A percentile compares a stretch with the other conserved stretches of the same genome.
phyloP scores from a whole-genome alignment of 331 rosid species.

The Quercus lobata region DNA sequence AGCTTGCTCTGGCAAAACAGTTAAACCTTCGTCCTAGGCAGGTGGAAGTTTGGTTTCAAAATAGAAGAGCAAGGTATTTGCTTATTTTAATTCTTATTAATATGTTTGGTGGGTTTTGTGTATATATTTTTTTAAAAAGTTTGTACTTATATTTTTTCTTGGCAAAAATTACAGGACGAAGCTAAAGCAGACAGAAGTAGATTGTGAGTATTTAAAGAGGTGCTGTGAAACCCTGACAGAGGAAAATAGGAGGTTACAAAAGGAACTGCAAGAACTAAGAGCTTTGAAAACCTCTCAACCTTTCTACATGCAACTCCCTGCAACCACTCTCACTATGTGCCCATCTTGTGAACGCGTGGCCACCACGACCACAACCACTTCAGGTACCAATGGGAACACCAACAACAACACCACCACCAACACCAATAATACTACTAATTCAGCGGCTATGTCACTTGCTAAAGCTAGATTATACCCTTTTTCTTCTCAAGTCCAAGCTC shows the following conservation, averaged over 20 bases:
- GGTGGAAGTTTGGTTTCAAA: constrained; percentile 98
- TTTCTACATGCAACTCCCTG: constrained; percentile 90
- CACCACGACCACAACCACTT: constrained; percentile 24
- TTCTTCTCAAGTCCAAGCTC: constrained; percentile 25
- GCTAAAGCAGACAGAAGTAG: constrained; percentile 97
- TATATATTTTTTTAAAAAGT: no score
- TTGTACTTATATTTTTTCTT: background rate
- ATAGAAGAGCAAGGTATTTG: constrained; percentile 93
- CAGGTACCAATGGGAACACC: background rate
- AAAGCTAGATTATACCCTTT: constrained; percentile 24
- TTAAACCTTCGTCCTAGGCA: constrained; percentile 93
- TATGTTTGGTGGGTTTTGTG: background rate
- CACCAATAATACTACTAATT: background rate
- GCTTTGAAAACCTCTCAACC: constrained; percentile 82
- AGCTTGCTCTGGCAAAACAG: constrained; percentile 78
- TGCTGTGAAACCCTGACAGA: constrained; percentile 90
- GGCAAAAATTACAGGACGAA: constrained; percentile 56
- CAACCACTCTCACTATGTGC: constrained; percentile 98
- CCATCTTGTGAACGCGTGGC: constrained; percentile 92
- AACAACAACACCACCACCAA: background rate
- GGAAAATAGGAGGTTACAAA: constrained; percentile 88
- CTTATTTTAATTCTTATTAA: background rate
- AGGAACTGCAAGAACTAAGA: constrained; percentile 89
- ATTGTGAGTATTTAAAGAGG: constrained; percentile 88
- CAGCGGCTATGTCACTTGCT: constrained; percentile 15